Percentiles rank a stretch among this genome's conserved stretches.
Evolutionary conservation across 495 filamentous ascomycete species (phyloP).

Genomic region (Cudoniella acicularis): DNA sequence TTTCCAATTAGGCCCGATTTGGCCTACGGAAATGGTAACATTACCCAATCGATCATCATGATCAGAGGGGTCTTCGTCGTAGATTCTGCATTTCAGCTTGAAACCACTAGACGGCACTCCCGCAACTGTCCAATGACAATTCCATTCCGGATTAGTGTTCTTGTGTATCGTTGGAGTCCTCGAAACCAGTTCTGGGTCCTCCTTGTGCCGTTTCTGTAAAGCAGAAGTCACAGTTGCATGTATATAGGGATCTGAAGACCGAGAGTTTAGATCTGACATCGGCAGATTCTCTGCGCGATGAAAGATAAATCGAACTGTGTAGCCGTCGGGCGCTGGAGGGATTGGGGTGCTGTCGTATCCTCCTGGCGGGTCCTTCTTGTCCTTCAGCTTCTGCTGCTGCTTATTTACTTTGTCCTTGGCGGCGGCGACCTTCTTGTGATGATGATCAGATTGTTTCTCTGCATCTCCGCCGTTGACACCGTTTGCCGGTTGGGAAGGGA

Average conservation of each 20-base stretch:
- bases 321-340: constrained; percentile 67
- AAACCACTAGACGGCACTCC: constrained; percentile 80
- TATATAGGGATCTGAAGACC: constrained; percentile 84
- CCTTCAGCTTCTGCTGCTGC: constrained; percentile 56
- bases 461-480: constrained; percentile 7
- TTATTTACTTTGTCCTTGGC: constrained; percentile 47
- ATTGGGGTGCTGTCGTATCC: constrained; percentile 78
- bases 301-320: constrained; percentile 82
- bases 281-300: constrained; percentile 77
- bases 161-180: constrained; percentile 73
- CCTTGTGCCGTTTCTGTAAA: constrained; percentile 70
- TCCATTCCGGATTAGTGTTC: constrained; percentile 72
- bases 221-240: constrained; percentile 59
- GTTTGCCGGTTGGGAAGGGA: constrained; percentile 2
- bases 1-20: constrained; percentile 60
- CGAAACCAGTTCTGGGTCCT: constrained; percentile 66
- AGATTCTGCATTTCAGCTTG: constrained; percentile 72
- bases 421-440: constrained; percentile 9
- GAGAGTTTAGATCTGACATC: constrained; percentile 68
- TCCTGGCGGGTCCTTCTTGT: constrained; percentile 63
- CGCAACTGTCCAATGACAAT: constrained; percentile 80
- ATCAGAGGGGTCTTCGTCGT: constrained; percentile 85
- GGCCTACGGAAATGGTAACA: constrained; percentile 59
- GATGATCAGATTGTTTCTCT: constrained; percentile 5
- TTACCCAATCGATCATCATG: constrained; percentile 87